A percentile compares a stretch with the other conserved stretches of the same genome.
Evolutionary conservation across 2,329 filamentous ascomycete species (phyloP).

Genomic region (Ramularia endophylla): DNA sequence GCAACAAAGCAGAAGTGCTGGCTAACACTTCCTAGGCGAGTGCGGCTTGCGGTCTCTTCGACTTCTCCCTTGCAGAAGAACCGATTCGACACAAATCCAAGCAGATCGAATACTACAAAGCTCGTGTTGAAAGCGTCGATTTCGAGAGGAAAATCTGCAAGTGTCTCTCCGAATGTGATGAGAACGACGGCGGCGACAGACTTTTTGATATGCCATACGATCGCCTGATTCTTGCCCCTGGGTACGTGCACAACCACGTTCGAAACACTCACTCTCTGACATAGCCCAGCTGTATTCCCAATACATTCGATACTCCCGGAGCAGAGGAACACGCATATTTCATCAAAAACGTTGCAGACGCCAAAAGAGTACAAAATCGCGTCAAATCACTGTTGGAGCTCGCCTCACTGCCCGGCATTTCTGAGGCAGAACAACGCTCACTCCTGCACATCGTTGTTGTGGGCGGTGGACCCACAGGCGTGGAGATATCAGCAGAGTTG

Average conservation of each 20-base stretch:
- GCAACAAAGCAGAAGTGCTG: neutral
- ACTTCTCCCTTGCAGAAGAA: conserved; percentile 42
- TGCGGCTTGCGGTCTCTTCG: conserved; percentile 40
- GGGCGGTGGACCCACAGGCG: conserved; percentile 40
- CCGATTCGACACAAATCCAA: conserved; percentile 37
- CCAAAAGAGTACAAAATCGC: conserved; percentile 27
- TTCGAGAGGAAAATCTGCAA: conserved; percentile 30
- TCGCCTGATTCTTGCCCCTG: conserved; percentile 37
- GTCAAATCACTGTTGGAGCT: conserved; percentile 33
- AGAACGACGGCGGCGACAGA: conserved; percentile 25
- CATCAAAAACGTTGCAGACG: conserved; percentile 16
- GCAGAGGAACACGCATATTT: conserved; percentile 19
- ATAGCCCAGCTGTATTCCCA: conserved; percentile 9
- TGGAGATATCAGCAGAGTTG: conserved; percentile 40
- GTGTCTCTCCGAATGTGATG: conserved; percentile 29
- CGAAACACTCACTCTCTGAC: neutral
- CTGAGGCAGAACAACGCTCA: conserved; percentile 27
- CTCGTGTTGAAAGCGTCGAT: conserved; percentile 34
- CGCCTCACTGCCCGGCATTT: conserved; percentile 30
- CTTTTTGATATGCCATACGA: conserved; percentile 39
- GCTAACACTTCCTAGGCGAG: conserved; percentile 25
- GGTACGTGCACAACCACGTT: conserved; percentile 26
- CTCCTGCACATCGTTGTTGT: conserved; percentile 37
- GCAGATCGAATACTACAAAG: conserved; percentile 22
- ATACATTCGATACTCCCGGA: conserved; percentile 19